Conservation (phyloP, 2,329 filamentous ascomycete species). For the Penicillium corylophilum region DNA sequence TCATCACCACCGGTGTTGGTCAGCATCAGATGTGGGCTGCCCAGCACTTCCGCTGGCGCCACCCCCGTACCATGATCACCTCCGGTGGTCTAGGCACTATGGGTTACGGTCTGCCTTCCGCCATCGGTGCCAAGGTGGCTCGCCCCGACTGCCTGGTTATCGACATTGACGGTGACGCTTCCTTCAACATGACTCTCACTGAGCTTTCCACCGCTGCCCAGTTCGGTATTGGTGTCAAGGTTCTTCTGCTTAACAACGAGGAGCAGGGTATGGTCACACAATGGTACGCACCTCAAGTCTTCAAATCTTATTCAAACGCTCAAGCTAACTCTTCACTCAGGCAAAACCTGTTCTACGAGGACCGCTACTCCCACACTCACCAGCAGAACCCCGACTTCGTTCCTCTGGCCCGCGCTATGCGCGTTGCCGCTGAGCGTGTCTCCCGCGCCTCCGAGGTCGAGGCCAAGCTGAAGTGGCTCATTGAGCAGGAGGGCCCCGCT, state of each 20-base stretch:
- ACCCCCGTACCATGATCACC: slow-evolving; percentile 91
- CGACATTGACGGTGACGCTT: slow-evolving; percentile 97
- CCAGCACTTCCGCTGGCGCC: slow-evolving; percentile 92
- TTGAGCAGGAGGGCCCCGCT: slow-evolving; percentile 85
- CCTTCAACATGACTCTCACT: slow-evolving; percentile 97
- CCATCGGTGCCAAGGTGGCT: slow-evolving; percentile 92
- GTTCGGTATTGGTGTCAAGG: slow-evolving; percentile 95
- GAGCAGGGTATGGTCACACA: slow-evolving; percentile 99
- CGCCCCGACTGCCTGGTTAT: slow-evolving; percentile 80
- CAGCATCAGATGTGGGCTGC: slow-evolving; percentile 99
- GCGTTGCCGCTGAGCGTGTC: slow-evolving; percentile 71
- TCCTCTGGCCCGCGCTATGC: slow-evolving; percentile 90
- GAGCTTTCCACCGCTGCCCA: slow-evolving; percentile 91
- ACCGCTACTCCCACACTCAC: slow-evolving; percentile 87
- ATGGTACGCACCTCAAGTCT: slow-evolving; percentile 49
- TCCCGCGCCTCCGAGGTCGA: slow-evolving; percentile 73
- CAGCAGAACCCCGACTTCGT: slow-evolving; percentile 95
- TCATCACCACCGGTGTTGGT: slow-evolving; percentile 91
- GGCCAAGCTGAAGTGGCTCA: slow-evolving; percentile 80
- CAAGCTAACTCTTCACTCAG: neutral
- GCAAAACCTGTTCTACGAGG: slow-evolving; percentile 97
- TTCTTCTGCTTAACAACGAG: slow-evolving; percentile 93
- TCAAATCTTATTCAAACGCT: neutral
- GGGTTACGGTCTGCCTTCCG: slow-evolving; percentile 91
- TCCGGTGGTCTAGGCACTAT: slow-evolving; percentile 94